Percentiles rank a stretch among this genome's conserved stretches.
These are phyloP conservation scores for Xylaria sp. DNA, from an alignment of 495 filamentous ascomycete species.

Conservation along the genomic window DNA sequence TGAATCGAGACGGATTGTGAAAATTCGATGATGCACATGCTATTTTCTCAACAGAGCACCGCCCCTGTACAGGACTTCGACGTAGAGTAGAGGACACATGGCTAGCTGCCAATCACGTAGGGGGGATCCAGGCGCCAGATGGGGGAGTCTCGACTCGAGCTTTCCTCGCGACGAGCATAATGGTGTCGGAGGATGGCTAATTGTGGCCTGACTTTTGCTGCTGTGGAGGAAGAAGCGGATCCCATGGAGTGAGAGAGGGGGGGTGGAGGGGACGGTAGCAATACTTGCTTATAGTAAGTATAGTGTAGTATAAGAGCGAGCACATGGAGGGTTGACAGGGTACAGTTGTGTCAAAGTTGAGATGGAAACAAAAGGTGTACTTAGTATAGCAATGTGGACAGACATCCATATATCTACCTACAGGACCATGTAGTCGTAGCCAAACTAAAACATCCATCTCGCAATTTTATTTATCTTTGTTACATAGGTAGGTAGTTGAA, in stretches of 20 bases:
- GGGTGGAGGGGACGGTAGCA: not conserved
- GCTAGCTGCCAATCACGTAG: not conserved
- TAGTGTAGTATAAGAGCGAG: not conserved
- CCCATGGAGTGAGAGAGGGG: not conserved
- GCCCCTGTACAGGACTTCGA: not conserved
- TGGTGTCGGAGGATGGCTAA: slow-evolving; percentile 19
- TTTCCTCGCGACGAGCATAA: not conserved
- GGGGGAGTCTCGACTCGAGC: not conserved
- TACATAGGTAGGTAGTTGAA: not conserved
- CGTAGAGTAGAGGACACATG: not conserved
- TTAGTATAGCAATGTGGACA: too few species aligned
- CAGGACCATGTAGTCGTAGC: not conserved
- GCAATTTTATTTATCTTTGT: not conserved
- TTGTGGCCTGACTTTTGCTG: slow-evolving; percentile 31
- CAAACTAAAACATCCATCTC: not conserved
- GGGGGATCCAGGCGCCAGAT: not conserved
- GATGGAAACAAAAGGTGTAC: not conserved
- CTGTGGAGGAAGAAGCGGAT: slow-evolving; percentile 23
- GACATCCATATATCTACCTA: too few species aligned
- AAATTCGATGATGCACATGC: slow-evolving; percentile 23
- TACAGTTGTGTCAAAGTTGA: not conserved
- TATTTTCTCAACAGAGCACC: slow-evolving; percentile 16
- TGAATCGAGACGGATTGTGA: slow-evolving; percentile 15
- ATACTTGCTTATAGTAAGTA: not conserved
- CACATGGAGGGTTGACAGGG: not conserved